These are phyloP conservation scores for Zymoseptoria ardabiliae DNA, from an alignment of 2,329 filamentous ascomycete genomes.

Conservation along the genomic window DNA sequence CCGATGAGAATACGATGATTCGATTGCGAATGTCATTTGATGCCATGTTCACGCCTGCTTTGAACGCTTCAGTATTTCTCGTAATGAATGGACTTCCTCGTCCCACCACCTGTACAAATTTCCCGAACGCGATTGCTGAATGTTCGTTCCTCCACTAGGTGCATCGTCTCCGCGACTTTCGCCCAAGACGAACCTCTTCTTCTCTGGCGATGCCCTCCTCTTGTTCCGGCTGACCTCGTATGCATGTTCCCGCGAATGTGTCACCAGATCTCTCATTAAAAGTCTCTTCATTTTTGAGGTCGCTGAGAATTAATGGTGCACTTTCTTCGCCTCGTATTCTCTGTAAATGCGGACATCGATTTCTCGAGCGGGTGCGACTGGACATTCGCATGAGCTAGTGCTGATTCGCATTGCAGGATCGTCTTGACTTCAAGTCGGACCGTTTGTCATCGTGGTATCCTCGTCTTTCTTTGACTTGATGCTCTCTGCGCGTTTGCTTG, in stretches of 20 bases:
- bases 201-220: background rate
- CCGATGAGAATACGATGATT: too few relatives aligned
- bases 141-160: background rate
- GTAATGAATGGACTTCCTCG: background rate
- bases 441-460: slow-evolving; percentile 5
- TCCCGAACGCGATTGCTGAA: background rate
- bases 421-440: slow-evolving; percentile 1
- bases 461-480: background rate
- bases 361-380: background rate
- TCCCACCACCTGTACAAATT: background rate
- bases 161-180: background rate
- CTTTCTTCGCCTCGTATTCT: background rate
- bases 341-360: background rate
- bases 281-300: too few relatives aligned
- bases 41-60: background rate
- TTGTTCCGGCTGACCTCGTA: background rate
- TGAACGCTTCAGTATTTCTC: background rate
- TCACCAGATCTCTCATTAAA: too few relatives aligned
- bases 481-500: background rate
- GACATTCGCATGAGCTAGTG: background rate
- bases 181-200: background rate
- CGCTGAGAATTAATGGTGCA: background rate
- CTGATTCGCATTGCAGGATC: background rate
- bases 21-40: background rate
- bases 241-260: too few relatives aligned